A percentile compares a stretch with the other conserved stretches of the same genome.
Evolutionary conservation across 257 asterid genomes (phyloP).

Genomic region (Solanum bukasovii): DNA sequence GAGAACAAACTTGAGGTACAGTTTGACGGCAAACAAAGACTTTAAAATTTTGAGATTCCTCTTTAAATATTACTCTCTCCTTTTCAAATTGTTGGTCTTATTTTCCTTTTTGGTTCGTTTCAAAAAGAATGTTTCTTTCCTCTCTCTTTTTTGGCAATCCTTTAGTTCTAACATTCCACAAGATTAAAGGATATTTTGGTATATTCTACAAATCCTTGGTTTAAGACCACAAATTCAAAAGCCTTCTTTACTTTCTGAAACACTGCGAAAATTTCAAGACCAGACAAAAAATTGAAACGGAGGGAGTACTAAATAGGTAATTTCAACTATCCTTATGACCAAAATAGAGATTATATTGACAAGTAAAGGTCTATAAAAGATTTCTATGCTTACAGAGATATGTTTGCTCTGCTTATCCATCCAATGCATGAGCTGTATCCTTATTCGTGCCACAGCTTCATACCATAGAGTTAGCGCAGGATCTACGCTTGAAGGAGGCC

Average conservation of each 20-base stretch:
- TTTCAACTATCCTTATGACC: neutral
- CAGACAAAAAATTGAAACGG: neutral
- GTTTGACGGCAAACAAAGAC: neutral
- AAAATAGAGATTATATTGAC: neutral
- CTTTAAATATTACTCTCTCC: neutral
- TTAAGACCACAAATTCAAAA: neutral
- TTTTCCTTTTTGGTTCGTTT: neutral
- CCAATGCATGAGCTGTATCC: conserved; percentile 88
- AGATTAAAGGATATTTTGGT: neutral
- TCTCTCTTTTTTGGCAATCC: neutral
- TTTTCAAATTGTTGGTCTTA: neutral
- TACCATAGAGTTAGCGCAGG: conserved; percentile 96
- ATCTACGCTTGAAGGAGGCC: conserved; percentile 97
- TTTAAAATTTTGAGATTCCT: neutral
- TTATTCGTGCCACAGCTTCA: conserved; percentile 95
- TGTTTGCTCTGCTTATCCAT: conserved; percentile 99
- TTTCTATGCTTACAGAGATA: conserved; percentile 55
- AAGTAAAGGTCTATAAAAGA: neutral
- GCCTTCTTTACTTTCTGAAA: neutral
- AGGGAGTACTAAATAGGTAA: neutral
- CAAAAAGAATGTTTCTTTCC: neutral
- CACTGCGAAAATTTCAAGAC: neutral
- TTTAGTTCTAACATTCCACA: neutral
- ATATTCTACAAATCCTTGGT: neutral
- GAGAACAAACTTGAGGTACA: neutral